These are phyloP conservation scores for Pseudogymnoascus verrucosus DNA, from an alignment of 2,329 filamentous ascomycete genomes.

Conservation along the genomic window DNA sequence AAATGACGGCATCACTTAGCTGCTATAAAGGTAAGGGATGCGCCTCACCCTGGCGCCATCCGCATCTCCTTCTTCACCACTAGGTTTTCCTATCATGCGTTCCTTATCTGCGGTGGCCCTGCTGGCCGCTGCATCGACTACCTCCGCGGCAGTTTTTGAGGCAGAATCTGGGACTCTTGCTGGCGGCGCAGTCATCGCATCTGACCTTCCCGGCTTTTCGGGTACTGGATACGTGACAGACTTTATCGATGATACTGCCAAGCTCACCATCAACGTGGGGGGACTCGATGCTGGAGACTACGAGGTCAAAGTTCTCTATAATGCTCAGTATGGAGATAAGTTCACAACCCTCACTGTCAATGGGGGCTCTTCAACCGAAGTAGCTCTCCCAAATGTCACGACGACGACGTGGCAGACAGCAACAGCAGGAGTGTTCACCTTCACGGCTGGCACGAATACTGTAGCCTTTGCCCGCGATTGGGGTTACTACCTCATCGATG, in stretches of 20 bases:
- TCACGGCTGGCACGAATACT: constrained; percentile 36
- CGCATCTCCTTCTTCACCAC: not conserved
- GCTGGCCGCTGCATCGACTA: not conserved
- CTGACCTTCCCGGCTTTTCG: constrained; percentile 13
- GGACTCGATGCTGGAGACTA: constrained; percentile 32
- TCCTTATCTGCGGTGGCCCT: not conserved
- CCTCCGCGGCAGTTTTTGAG: constrained; percentile 14
- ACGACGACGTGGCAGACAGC: constrained; percentile 32
- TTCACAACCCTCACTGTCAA: constrained; percentile 37
- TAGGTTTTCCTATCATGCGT: not conserved
- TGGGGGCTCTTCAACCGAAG: constrained; percentile 33
- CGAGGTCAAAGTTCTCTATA: constrained; percentile 37
- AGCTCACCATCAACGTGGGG: constrained; percentile 36
- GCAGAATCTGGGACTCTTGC: constrained; percentile 12
- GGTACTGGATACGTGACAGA: constrained; percentile 38
- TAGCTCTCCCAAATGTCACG: constrained; percentile 31
- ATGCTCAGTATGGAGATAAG: constrained; percentile 40
- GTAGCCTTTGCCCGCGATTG: constrained; percentile 40
- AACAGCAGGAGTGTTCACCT: constrained; percentile 35
- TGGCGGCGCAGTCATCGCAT: constrained; percentile 11
- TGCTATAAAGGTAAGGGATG: not conserved
- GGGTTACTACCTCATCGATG: constrained; percentile 40
- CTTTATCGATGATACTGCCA: constrained; percentile 35
- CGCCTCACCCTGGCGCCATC: not conserved
- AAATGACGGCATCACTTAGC: not conserved